Evolutionary conservation across 768 basidiomycete species (phyloP).

Genomic region (Mycena vitilis): DNA sequence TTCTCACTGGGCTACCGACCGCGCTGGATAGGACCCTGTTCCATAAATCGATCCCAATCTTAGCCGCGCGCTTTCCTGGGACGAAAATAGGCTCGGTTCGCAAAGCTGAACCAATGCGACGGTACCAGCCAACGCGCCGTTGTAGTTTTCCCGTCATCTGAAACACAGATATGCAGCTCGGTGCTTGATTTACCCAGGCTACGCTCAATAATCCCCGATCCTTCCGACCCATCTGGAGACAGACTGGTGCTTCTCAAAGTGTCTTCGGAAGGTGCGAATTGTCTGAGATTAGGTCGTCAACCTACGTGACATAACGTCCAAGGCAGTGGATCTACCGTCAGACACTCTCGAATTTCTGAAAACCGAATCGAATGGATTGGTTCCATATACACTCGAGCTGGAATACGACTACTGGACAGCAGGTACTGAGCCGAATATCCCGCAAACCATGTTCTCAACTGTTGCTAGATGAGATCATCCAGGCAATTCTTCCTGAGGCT

Average conservation of each 20-base stretch:
- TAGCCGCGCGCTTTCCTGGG: slow-evolving; percentile 75
- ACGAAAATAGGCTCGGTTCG: slow-evolving; percentile 65
- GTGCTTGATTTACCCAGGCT: slow-evolving; percentile 79
- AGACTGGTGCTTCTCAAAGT: slow-evolving; percentile 78
- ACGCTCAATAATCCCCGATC: slow-evolving; percentile 66
- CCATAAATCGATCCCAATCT: slow-evolving; percentile 69
- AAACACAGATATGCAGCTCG: slow-evolving; percentile 51
- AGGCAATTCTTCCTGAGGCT: slow-evolving; percentile 82
- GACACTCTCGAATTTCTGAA: slow-evolving; percentile 68
- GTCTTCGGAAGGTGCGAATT: slow-evolving; percentile 64
- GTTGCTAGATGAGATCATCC: slow-evolving; percentile 83
- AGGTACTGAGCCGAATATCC: slow-evolving; percentile 54
- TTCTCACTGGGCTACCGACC: slow-evolving; percentile 60
- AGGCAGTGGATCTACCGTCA: slow-evolving; percentile 76
- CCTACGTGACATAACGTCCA: slow-evolving; percentile 40
- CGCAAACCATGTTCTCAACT: slow-evolving; percentile 7
- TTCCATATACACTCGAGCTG: slow-evolving; percentile 70
- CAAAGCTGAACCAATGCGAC: slow-evolving; percentile 67
- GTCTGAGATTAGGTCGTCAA: neutral
- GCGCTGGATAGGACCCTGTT: slow-evolving; percentile 75
- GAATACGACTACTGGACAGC: slow-evolving; percentile 92
- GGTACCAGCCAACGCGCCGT: slow-evolving; percentile 49
- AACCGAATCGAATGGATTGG: slow-evolving; percentile 65
- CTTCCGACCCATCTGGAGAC: slow-evolving; percentile 57
- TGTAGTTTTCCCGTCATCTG: slow-evolving; percentile 10